These are phyloP conservation scores for Rhodosporidiobolus odoratus DNA, from an alignment of 768 basidiomycete species.

Conservation along the genomic window DNA sequence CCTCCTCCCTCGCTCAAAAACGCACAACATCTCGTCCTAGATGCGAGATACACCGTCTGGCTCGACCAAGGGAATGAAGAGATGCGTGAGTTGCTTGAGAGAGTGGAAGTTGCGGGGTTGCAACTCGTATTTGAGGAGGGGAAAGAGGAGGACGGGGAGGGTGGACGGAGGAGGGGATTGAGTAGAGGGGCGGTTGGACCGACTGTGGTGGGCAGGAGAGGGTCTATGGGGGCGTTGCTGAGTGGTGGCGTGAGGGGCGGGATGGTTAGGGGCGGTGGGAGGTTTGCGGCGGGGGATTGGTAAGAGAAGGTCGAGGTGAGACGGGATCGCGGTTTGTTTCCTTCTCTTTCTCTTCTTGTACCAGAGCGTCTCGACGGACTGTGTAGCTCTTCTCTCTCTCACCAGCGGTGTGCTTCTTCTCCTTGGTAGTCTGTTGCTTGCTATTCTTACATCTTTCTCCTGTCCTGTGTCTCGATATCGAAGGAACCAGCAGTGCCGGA, in stretches of 20 bases:
- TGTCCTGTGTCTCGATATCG: background rate
- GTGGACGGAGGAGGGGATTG: background rate
- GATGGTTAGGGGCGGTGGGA: background rate
- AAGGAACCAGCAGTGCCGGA: background rate
- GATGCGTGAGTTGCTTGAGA: background rate
- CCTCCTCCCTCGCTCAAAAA: background rate
- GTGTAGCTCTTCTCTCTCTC: background rate
- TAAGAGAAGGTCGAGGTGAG: too few relatives aligned
- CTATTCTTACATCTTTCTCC: too few relatives aligned
- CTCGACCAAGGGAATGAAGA: background rate
- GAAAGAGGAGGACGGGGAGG: background rate
- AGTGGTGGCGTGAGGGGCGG: background rate
- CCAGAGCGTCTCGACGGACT: too few relatives aligned
- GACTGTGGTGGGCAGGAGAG: background rate
- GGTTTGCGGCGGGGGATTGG: background rate
- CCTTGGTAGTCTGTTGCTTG: background rate
- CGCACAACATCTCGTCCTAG: background rate
- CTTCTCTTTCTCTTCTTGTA: background rate
- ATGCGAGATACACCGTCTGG: conserved; percentile 4
- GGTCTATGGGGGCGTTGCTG: background rate
- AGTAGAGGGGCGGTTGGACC: background rate
- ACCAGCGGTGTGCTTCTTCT: background rate
- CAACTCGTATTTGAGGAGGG: background rate
- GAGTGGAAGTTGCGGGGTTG: background rate
- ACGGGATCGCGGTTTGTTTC: background rate